phyloP scores from a whole-genome alignment of 2,329 filamentous ascomycete species.

The Fusarium chuoi region DNA sequence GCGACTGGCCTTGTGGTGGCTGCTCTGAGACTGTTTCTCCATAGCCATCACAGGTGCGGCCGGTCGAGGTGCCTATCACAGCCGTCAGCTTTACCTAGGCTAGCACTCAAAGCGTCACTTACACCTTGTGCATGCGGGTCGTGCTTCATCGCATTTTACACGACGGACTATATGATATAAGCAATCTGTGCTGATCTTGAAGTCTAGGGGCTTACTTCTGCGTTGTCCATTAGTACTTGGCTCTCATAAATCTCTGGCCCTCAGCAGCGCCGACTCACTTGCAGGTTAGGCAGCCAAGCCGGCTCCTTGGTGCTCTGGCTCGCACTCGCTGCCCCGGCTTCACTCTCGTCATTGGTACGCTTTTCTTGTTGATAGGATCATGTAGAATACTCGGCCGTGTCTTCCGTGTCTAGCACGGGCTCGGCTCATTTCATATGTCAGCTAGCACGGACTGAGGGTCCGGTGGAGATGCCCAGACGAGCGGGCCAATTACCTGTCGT shows the following conservation, averaged over 20 bases:
- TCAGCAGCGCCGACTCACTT: not conserved
- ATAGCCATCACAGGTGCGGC: not conserved
- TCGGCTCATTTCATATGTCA: not conserved
- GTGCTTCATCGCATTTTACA: not conserved
- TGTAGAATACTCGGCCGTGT: not conserved
- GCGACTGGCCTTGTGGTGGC: fast-evolving
- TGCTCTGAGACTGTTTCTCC: not conserved
- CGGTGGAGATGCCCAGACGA: not conserved
- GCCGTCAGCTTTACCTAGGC: not conserved
- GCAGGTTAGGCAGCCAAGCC: not conserved
- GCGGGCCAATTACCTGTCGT: not conserved
- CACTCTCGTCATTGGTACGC: not conserved
- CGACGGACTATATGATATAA: not conserved
- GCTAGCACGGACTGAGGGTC: not conserved
- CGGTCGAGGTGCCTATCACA: not conserved
- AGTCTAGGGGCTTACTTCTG: not conserved
- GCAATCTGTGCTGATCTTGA: not conserved
- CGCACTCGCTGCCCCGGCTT: not conserved
- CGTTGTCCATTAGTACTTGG: not conserved
- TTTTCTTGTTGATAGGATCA: not conserved
- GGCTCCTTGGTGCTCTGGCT: not conserved
- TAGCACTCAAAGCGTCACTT: no score
- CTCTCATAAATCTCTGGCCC: not conserved
- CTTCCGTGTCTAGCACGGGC: not conserved
- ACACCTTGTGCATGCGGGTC: not conserved